These are phyloP conservation scores for Solanum ossicruentum DNA, from an alignment of 257 asterid genomes.

Conservation along the genomic window DNA sequence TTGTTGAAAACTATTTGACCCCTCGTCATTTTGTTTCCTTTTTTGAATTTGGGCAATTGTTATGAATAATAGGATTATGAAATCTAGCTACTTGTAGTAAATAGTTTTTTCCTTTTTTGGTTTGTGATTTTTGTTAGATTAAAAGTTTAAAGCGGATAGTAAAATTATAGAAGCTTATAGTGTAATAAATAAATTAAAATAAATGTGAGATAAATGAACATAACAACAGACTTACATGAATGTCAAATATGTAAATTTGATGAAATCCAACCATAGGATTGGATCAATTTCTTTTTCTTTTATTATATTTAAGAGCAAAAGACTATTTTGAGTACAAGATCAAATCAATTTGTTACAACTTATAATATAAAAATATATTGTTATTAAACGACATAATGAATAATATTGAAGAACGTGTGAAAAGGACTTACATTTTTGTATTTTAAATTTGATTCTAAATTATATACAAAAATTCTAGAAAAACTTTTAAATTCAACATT, in stretches of 20 bases:
- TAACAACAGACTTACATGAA: neutral
- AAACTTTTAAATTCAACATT: neutral
- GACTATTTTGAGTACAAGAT: neutral
- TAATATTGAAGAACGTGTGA: neutral
- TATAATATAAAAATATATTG: neutral
- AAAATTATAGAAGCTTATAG: neutral
- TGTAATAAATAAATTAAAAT: neutral
- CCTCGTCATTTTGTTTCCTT: neutral
- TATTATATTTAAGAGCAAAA: neutral
- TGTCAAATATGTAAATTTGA: neutral
- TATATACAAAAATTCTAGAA: neutral
- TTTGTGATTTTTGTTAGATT: neutral
- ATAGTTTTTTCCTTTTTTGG: neutral
- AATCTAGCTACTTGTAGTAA: neutral
- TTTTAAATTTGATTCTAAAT: neutral
- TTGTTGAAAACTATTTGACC: neutral
- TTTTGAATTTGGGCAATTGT: neutral
- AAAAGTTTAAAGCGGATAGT: neutral
- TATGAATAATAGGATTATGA: neutral
- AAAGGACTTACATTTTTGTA: neutral
- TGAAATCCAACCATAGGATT: neutral
- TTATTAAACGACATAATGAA: neutral
- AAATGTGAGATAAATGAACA: neutral
- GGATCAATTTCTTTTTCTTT: neutral
- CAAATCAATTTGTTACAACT: neutral